Evolutionary conservation across 1,139 yeast species (phyloP).

Genomic region (Candida tetrigidarum): DNA sequence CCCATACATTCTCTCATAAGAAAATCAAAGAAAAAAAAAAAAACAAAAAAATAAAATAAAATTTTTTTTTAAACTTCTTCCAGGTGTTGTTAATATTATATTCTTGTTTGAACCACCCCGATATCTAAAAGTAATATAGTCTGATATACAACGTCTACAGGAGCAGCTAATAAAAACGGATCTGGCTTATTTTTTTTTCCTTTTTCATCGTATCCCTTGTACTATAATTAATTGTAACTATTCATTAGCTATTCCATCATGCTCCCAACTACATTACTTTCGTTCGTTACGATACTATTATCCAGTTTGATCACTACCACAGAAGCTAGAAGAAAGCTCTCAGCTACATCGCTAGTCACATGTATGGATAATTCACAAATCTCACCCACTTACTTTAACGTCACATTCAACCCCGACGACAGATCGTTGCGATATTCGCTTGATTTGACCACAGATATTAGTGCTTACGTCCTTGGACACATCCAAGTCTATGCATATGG

Average conservation of each 20-base stretch:
- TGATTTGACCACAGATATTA: conserved; percentile 63
- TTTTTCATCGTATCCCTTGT: neutral
- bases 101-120: neutral
- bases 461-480: conserved; percentile 60
- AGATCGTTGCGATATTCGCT: conserved; percentile 62
- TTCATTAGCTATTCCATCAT: conserved; percentile 1
- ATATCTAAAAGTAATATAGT: too few species aligned
- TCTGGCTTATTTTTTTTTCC: too few species aligned
- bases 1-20: neutral
- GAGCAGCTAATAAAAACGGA: too few species aligned
- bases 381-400: conserved; percentile 67
- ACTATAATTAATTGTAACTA: neutral
- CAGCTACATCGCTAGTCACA: conserved; percentile 71
- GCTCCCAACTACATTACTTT: conserved; percentile 2
- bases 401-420: conserved; percentile 68
- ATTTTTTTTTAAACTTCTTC: neutral
- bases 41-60: neutral
- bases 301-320: conserved; percentile 11
- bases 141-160: too few species aligned
- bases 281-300: conserved; percentile 8
- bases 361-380: conserved; percentile 73
- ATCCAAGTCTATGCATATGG: conserved; percentile 78
- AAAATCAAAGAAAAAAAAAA: too few species aligned
- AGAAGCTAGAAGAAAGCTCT: conserved; percentile 43
- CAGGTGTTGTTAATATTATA: neutral